These are phyloP conservation scores for Podaxis sp. DNA, from an alignment of 768 basidiomycete species.

Conservation along the genomic window DNA sequence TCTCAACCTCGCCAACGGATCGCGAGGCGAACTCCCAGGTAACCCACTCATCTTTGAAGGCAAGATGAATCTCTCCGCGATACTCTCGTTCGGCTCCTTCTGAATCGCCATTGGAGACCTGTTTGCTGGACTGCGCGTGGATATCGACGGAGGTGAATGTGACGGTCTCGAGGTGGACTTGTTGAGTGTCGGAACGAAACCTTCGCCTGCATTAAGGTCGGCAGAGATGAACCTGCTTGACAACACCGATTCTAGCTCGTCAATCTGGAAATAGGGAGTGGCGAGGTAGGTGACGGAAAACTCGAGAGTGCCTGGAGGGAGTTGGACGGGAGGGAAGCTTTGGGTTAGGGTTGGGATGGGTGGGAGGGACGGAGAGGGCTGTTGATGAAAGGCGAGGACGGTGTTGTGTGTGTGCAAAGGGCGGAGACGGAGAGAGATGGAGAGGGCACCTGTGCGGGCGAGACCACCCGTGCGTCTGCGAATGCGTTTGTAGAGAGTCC, in stretches of 20 bases:
- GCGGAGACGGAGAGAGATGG: slow-evolving; percentile 33
- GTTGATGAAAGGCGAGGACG: slow-evolving; percentile 33
- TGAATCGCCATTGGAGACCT: slow-evolving; percentile 10
- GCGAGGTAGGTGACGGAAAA: slow-evolving; percentile 65
- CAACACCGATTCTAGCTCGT: slow-evolving; percentile 74
- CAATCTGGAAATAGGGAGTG: slow-evolving; percentile 67
- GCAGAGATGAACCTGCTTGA: slow-evolving; percentile 71
- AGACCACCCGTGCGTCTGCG: slow-evolving; percentile 39
- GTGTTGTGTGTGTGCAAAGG: slow-evolving; percentile 17
- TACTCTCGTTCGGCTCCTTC: slow-evolving; percentile 19
- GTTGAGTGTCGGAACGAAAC: slow-evolving; percentile 70
- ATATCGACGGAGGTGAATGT: slow-evolving; percentile 20
- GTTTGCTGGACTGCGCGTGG: slow-evolving; percentile 22
- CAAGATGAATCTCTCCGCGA: slow-evolving; percentile 37
- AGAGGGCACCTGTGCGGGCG: slow-evolving; percentile 32
- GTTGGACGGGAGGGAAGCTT: slow-evolving; percentile 63
- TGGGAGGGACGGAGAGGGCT: slow-evolving; percentile 10
- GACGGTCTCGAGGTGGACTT: slow-evolving; percentile 37
- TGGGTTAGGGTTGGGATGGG: slow-evolving; percentile 51
- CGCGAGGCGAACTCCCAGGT: slow-evolving; percentile 16
- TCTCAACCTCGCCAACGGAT: slow-evolving; percentile 13
- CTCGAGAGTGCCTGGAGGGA: slow-evolving; percentile 62
- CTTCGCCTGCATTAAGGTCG: slow-evolving; percentile 43
- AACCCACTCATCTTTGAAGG: slow-evolving; percentile 29
- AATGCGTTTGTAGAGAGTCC: slow-evolving; percentile 68